These are phyloP conservation scores for Cubamyces lactineus DNA, from an alignment of 768 basidiomycete genomes.

Conservation along the genomic window DNA sequence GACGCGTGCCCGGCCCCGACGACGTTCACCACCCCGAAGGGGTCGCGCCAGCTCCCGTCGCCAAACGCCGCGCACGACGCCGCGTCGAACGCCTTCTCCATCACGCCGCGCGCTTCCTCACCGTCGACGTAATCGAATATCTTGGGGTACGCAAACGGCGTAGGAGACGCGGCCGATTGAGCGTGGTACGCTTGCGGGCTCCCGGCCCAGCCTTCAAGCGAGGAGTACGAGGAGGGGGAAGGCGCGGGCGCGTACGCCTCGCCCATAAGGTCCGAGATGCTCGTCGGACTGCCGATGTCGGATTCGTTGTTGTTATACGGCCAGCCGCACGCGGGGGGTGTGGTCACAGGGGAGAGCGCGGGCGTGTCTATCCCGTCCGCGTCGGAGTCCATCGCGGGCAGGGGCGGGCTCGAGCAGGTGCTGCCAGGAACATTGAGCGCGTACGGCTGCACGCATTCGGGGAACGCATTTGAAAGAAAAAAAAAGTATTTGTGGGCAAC, in stretches of 20 bases:
- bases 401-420: slow-evolving; percentile 20
- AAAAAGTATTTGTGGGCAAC: background rate
- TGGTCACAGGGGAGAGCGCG: slow-evolving; percentile 18
- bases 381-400: slow-evolving; percentile 23
- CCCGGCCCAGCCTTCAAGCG: slow-evolving; percentile 35
- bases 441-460: slow-evolving; percentile 11
- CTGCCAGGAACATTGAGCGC: slow-evolving; percentile 1
- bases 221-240: slow-evolving; percentile 32
- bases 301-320: background rate
- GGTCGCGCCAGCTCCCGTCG: slow-evolving; percentile 17
- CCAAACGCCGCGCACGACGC: slow-evolving; percentile 25
- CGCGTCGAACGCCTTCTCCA: slow-evolving; percentile 34
- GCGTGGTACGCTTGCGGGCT: slow-evolving; percentile 22
- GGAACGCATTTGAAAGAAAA: no score
- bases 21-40: slow-evolving; percentile 1
- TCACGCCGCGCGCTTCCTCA: slow-evolving; percentile 23
- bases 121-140: slow-evolving; percentile 20
- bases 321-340: slow-evolving; percentile 10
- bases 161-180: background rate
- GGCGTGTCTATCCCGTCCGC: slow-evolving; percentile 22
- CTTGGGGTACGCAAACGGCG: slow-evolving; percentile 6
- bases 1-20: slow-evolving; percentile 4
- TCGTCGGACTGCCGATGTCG: slow-evolving; percentile 13
- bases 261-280: slow-evolving; percentile 19
- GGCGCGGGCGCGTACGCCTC: slow-evolving; percentile 13